Evolutionary conservation across 257 asterid species (phyloP), one percentile per base, ranked within the genome.

Genomic region (Lantana camara): DNA sequence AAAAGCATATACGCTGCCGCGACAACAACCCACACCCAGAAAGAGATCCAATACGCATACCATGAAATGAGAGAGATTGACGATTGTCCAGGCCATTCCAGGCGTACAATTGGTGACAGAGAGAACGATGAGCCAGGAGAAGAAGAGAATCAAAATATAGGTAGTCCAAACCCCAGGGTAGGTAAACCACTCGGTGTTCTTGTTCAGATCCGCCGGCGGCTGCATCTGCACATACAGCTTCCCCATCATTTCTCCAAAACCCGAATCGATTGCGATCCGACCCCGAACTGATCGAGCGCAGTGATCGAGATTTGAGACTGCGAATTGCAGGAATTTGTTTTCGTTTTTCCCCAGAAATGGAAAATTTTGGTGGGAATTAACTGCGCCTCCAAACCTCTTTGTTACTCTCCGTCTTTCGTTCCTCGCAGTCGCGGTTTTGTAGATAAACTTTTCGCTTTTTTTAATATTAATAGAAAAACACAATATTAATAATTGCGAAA

Each of bases 121-220:
- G 34, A 93, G 88, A 72, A 90, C 82, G 50, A 82, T 49, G 27
- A 93, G 78, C 98, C 98, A 93, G 0, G 96, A 55, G 82, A 89
- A 90, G 87, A 93, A 87, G 37, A 89, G 85, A 60, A 93, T 81
- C 66, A 86, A 80, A 72, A 93, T 93, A 66, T 93, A 93, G 20
- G 91, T 73, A 15, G 97, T 93, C 98, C 98, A 93, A 2, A 93
- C 98, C 2, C 98, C 98, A 0, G 98, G 98, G 54, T 92, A 92
- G 52, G 81, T 85, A 74, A 92, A 92, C 98, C 98, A 89, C 71
- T 92, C 98, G 7, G 98, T 93, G 77, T 93, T 93, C 80, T 86
- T 73, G 69, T 93, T 93, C 73, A 85, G 89, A 90, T 93, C 98
- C 70, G 88, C 71, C 74, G 98, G 80, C 48, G 88, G 95, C 78